These are phyloP conservation scores for Aspergillus udagawae DNA, from an alignment of 2,329 filamentous ascomycete genomes.

Conservation along the genomic window DNA sequence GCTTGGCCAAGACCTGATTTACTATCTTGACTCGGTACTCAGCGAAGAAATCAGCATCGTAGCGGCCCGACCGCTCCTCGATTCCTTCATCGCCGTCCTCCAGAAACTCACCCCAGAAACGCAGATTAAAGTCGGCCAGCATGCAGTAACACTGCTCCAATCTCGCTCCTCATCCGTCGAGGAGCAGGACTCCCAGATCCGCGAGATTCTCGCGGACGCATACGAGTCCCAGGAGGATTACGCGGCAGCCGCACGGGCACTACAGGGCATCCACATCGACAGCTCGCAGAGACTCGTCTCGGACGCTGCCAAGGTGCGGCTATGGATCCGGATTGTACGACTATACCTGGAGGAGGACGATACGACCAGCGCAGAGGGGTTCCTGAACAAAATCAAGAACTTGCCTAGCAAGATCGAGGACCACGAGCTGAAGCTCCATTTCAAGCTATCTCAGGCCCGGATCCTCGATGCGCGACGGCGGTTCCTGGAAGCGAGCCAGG, in stretches of 20 bases:
- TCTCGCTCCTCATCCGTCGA: constrained; percentile 70
- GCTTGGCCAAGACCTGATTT: constrained; percentile 60
- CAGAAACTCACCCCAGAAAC: constrained; percentile 52
- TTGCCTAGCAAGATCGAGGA: constrained; percentile 74
- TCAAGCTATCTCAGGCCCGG: constrained; percentile 85
- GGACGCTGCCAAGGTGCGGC: constrained; percentile 73
- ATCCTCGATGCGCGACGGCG: constrained; percentile 87
- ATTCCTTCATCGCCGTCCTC: constrained; percentile 63
- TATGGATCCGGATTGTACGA: constrained; percentile 92
- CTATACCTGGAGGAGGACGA: constrained; percentile 94
- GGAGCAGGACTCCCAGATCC: constrained; percentile 76
- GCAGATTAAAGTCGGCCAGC: constrained; percentile 71
- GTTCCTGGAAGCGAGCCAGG: constrained; percentile 81
- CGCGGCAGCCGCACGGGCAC: constrained; percentile 67
- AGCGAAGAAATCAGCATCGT: constrained; percentile 69
- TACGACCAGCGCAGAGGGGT: constrained; percentile 75
- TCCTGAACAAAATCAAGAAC: constrained; percentile 93
- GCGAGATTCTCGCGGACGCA: constrained; percentile 76
- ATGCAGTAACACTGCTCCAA: constrained; percentile 65
- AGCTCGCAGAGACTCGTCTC: constrained; percentile 79
- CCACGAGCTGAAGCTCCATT: constrained; percentile 72
- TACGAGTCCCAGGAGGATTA: constrained; percentile 82
- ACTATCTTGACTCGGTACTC: constrained; percentile 66
- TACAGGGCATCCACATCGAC: constrained; percentile 84
- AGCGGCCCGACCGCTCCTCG: constrained; percentile 67